Evolutionary conservation across 208 protist species (phyloP), one percentile per base, ranked within the genome.

Genomic region (Crithidia bombi): DNA sequence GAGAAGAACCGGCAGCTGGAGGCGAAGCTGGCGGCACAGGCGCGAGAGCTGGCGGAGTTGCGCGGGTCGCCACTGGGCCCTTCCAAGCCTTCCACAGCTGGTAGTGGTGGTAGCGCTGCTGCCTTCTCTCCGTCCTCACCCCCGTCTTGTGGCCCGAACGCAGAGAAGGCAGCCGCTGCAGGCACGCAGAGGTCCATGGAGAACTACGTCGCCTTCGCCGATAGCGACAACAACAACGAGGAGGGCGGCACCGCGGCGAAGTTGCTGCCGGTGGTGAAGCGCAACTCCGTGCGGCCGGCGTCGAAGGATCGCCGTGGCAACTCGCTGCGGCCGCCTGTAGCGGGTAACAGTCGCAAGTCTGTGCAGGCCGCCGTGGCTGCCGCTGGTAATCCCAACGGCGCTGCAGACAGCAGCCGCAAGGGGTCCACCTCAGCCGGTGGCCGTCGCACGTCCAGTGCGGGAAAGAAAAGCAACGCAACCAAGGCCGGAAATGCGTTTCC

Each of bases 1-100:
- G 74, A 79, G 38, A 81, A 85, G 64, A 93, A 91, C 52, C 59
- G 71, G 9, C 23, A 61, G 39, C 75, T 95, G 21, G 39, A 75
- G 55, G 65, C 80, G 57, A 73, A 83, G 46, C 65, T 92, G 38
- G 76, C 74, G 0, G 47, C 86, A 59, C 85, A 94, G 73, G 64
- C 78, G 21, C 61, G 59, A 15, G 82, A 90, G 77, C 41, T 91
- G n/a, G 66, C 57, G 32, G 69, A 67, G 73, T n/a, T 86, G 70
- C 65, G 68, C 9, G 35, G 12, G 23, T 35, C 50, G 39, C 32
- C 25, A n/a, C 30, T 32, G 28, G 19, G 1, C 15, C 41, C 21
- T 26, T 25, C 51, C 9, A 50, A 55, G 39, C 35, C 61, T 3
- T 10, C 15, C n/a, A 10, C 47, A 14, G 28, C 59, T 6, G 59